phyloP scores from a whole-genome alignment of 1,284 basidiomycete species.

The Ustilago nuda region DNA sequence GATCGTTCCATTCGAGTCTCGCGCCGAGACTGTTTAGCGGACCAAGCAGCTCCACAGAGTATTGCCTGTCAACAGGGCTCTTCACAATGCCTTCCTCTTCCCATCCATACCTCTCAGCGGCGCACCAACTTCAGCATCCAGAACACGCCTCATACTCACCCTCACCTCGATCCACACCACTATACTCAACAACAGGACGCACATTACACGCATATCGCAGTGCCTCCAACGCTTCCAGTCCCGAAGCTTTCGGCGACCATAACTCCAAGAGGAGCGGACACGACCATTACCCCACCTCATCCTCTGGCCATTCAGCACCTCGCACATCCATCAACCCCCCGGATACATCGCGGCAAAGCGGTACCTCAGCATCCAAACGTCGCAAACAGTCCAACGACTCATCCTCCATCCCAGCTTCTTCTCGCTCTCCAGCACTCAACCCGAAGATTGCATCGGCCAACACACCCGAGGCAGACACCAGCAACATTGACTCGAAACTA shows the following conservation, averaged over 20 bases:
- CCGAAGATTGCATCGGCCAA: neutral
- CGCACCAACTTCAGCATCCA: conserved; percentile 54
- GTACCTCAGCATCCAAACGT: conserved; percentile 20
- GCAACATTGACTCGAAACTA: conserved; percentile 19
- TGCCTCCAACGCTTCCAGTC: conserved; percentile 34
- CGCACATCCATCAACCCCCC: conserved; percentile 1
- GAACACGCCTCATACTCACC: conserved; percentile 46
- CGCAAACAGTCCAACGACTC: conserved; percentile 18
- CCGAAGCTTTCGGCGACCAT: conserved; percentile 30
- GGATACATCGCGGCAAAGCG: neutral
- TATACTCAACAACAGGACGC: conserved; percentile 28
- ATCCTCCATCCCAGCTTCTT: neutral
- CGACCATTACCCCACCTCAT: conserved; percentile 1
- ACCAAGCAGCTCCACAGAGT: too few species aligned
- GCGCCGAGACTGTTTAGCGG: too few species aligned
- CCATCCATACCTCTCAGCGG: conserved; percentile 41
- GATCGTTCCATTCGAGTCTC: too few species aligned
- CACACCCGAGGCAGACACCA: neutral
- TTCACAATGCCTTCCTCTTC: conserved; percentile 41
- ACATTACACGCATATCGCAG: conserved; percentile 31
- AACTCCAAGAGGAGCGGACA: conserved; percentile 2
- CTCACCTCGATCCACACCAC: conserved; percentile 32
- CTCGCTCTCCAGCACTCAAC: conserved; percentile 8
- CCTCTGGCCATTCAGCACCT: conserved; percentile 7
- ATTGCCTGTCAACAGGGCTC: too few species aligned